Evolutionary conservation across 2,329 filamentous ascomycete genomes (phyloP), one percentile per base, ranked within the genome.

Genomic region (Colletotrichum melonis): DNA sequence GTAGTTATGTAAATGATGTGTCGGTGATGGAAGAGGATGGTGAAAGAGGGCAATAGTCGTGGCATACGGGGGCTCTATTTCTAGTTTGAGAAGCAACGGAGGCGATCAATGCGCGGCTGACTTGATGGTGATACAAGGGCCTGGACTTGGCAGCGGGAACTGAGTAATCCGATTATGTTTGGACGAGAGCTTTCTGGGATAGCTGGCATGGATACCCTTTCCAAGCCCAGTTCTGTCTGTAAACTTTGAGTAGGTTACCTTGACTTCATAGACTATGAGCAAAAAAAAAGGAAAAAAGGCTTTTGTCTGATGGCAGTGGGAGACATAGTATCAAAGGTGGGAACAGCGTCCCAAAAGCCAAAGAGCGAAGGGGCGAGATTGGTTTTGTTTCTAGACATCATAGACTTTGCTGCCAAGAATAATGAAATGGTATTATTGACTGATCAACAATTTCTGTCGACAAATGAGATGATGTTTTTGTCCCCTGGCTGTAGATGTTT

Each of bases 91-190:
- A 57, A 57, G 56, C 32, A 35, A 46, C 19, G 19, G 35, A 46
- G 70, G 55, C 67, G 46, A 73, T 73, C 67, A 58, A 62, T 73
- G 55, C 60, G 49, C 35, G 56, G 67, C 70, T 73, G 60, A 70
- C 60, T 66, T 22, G 56, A 70, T 54, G 49, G 56, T 42, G 49
- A 70, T 70, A 65, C 46, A 57, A 52, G 58, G 42, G 22, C 16
- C 35, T 24, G 42, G 64, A n/a, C 67, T 66, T 65, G 67, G 70
- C 56, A 60, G 46, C 60, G 67, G 55, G 28, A 56, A 66, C n/a
- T 57, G 32, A 73, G 70, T 65, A 62, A 66, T 60, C 67, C 60
- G 70, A 49, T 62, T 12, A 32, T 6, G 70, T 65, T 70, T 70
- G 60, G 70, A 65, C 35, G 60, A 62, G 62, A 57, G 38, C 38